Evolutionary conservation across 2,329 filamentous ascomycete genomes (phyloP).

Genomic region (Penicillium psychrosexuale): DNA sequence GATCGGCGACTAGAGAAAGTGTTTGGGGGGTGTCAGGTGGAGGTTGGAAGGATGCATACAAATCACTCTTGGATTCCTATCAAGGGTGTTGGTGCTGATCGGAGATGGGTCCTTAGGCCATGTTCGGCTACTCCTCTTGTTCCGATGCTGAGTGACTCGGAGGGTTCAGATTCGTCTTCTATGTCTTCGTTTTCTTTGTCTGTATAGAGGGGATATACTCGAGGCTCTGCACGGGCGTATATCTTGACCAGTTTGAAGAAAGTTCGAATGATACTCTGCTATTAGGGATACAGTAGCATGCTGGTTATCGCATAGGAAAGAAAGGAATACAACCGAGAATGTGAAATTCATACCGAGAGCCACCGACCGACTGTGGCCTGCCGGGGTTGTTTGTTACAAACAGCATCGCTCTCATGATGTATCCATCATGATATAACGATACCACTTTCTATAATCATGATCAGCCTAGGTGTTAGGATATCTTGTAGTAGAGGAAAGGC

Average conservation of each 20-base stretch:
- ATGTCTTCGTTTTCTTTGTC: neutral
- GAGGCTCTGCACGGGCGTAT: neutral
- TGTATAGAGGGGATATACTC: neutral
- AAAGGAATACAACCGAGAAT: too few relatives aligned
- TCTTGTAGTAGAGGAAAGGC: too few relatives aligned
- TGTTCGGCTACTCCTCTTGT: conserved; percentile 11
- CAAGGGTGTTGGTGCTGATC: conserved; percentile 5
- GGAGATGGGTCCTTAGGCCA: conserved; percentile 1
- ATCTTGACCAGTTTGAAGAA: too few relatives aligned
- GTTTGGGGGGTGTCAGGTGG: conserved; percentile 3
- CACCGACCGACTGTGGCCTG: too few relatives aligned
- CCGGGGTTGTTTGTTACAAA: too few relatives aligned
- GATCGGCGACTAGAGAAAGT: neutral
- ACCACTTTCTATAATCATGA: too few relatives aligned
- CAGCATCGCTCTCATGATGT: too few relatives aligned
- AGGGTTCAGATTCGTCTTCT: neutral
- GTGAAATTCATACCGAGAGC: neutral
- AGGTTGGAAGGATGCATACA: conserved; percentile 5
- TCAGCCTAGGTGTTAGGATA: too few relatives aligned
- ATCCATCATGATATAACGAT: too few relatives aligned
- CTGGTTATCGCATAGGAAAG: too few relatives aligned
- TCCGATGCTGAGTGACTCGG: neutral
- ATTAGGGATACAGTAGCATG: too few relatives aligned
- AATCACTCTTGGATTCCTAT: conserved; percentile 8
- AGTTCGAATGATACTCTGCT: too few relatives aligned